Evolutionary conservation across 169 alveolate species (phyloP), one percentile per base, ranked within the genome.

Genomic region (Toxoplasma gondii): DNA sequence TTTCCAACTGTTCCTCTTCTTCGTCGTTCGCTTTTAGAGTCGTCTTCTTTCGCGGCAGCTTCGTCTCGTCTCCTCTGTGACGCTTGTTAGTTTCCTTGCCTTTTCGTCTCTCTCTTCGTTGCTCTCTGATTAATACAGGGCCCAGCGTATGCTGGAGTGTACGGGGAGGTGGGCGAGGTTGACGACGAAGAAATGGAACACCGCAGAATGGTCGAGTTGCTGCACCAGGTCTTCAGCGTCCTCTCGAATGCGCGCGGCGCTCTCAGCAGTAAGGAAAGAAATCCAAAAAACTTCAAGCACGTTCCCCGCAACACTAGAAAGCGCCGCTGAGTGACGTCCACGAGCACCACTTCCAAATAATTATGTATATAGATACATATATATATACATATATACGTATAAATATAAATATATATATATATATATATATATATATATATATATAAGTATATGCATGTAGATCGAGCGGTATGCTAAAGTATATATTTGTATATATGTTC

Each of bases 131-230:
- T 12, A 10, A n/a, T 31, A 31, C 80, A 93, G 93, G 94, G 95
- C 29, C 94, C 94, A 10, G 95, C 95, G 31, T 94, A 94, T 69
- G 94, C 95, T 12, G 74, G 91, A 5, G 80, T 94, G 81, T 88
- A 81, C 36, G 86, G 69, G 53, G 96, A 94, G 19, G 17, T 45
- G 17, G 74, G 53, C 9, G 92, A 54, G 41, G 93, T 43, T 17
- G 96, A 91, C 81, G 96, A 94, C 53, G 96, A 91, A n/a, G 95
- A 91, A 69, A 94, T 92, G 96, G 95, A 94, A 84, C 43, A 45
- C 70, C 53, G 38, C 16, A 78, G 96, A 31, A 90, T 92, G 94
- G 43, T 29, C 36, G 95, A 94, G 84, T 92, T 94, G 36, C 36
- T 84, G 5, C 74, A 45, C 12, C 92, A 82, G 39, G 96, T 94